Evolutionary conservation across 345 rosid genomes (phyloP).

Genomic region (Eucalyptus globulus): DNA sequence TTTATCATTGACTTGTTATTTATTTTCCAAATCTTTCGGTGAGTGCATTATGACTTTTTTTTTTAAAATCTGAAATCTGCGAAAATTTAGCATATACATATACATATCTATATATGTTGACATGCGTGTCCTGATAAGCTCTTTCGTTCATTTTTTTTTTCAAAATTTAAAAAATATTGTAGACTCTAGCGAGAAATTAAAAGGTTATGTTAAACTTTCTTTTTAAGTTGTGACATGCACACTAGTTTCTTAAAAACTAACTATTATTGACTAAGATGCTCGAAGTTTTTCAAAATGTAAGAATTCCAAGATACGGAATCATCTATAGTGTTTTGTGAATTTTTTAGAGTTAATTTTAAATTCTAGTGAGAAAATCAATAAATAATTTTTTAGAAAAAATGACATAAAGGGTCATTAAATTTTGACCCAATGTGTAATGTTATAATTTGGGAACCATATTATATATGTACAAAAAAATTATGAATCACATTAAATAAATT

Average conservation of each 20-base stretch:
- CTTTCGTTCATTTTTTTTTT: not conserved
- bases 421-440: not conserved
- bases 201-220: not conserved
- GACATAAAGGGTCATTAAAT: not conserved
- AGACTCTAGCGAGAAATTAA: rapidly evolving
- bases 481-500: not conserved
- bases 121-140: not conserved
- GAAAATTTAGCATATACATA: not conserved
- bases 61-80: not conserved
- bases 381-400: not conserved
- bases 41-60: not conserved
- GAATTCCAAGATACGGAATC: not conserved
- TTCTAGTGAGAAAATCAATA: not conserved
- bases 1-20: not conserved
- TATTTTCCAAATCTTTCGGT: not conserved
- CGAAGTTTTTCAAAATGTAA: not conserved
- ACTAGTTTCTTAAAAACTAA: not conserved
- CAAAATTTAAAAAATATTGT: not conserved
- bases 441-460: no score
- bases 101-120: no score
- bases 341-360: not conserved
- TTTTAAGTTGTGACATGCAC: not conserved
- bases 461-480: not conserved
- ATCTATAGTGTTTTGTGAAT: not conserved
- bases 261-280: not conserved